These are phyloP conservation scores for Trametes gibbosa DNA, from an alignment of 768 basidiomycete genomes.

Conservation along the genomic window DNA sequence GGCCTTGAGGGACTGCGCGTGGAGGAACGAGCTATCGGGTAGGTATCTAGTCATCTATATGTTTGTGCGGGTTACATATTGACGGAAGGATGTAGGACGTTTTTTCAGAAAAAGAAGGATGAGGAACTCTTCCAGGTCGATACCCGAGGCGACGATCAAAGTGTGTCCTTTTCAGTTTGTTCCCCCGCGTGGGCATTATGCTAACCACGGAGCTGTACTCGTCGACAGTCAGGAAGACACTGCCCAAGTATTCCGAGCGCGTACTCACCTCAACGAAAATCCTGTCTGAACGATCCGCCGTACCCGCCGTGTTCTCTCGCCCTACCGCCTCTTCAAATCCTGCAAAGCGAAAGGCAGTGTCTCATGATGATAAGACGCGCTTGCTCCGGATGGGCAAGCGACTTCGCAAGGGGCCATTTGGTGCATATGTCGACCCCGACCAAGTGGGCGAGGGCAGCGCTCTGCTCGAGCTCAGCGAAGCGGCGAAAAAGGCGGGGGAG, in stretches of 20 bases:
- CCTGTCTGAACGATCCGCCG: conserved; percentile 80
- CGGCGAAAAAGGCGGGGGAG: conserved; percentile 62
- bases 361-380: conserved; percentile 68
- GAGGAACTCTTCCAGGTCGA: conserved; percentile 80
- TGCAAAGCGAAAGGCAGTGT: conserved; percentile 49
- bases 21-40: conserved; percentile 86
- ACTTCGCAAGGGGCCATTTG: conserved; percentile 69
- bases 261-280: conserved; percentile 74
- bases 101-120: conserved; percentile 65
- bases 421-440: conserved; percentile 63
- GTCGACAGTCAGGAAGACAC: conserved; percentile 52
- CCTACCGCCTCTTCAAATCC: conserved; percentile 27
- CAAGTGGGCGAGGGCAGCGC: conserved; percentile 68
- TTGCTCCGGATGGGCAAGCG: conserved; percentile 76
- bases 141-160: conserved; percentile 69
- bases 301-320: conserved; percentile 79
- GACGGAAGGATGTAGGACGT: conserved; percentile 41
- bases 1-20: conserved; percentile 71
- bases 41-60: conserved; percentile 23
- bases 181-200: background rate
- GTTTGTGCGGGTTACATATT: background rate
- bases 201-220: background rate
- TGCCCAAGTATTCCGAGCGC: conserved; percentile 52
- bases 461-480: conserved; percentile 60
- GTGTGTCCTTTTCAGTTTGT: conserved; percentile 37